phyloP scores from a whole-genome alignment of 106 monocot species.

The Chionographis japonica region DNA sequence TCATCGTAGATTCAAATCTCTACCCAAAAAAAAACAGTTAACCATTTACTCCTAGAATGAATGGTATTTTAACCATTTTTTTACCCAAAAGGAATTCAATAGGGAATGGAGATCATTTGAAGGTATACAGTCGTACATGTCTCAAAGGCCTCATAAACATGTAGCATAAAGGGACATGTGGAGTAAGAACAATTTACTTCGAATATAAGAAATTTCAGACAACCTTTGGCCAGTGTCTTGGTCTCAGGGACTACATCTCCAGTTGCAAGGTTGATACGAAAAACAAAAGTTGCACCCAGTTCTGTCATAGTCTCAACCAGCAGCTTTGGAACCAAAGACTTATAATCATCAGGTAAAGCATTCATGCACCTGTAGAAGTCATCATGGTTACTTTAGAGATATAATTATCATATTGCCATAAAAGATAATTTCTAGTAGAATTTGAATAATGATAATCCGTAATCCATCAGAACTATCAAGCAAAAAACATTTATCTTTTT shows the following conservation, averaged over 20 bases:
- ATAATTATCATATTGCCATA: neutral
- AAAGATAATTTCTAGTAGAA: no score
- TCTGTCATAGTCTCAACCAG: slow-evolving; percentile 74
- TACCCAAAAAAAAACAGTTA: no score
- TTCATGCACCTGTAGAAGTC: slow-evolving; percentile 69
- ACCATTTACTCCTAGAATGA: no score
- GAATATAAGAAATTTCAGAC: neutral
- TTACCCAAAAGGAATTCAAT: no score
- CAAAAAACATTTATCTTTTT: no score
- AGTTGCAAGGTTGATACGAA: slow-evolving; percentile 86
- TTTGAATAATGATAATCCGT: no score
- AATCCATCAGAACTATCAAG: no score
- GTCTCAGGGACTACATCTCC: slow-evolving; percentile 97
- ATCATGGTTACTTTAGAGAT: neutral
- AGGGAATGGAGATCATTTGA: no score
- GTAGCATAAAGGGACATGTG: neutral
- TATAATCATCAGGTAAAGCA: slow-evolving; percentile 95
- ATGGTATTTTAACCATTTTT: no score
- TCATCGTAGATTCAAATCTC: no score
- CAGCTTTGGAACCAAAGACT: slow-evolving; percentile 76
- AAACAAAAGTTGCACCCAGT: slow-evolving; percentile 62
- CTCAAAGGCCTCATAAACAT: neutral
- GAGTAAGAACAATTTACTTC: neutral
- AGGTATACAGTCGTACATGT: no score
- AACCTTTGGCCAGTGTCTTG: slow-evolving; percentile 83